Base-by-base conservation (phyloP, 257 asterid species). In the Galeopsis tetrahit region DNA sequence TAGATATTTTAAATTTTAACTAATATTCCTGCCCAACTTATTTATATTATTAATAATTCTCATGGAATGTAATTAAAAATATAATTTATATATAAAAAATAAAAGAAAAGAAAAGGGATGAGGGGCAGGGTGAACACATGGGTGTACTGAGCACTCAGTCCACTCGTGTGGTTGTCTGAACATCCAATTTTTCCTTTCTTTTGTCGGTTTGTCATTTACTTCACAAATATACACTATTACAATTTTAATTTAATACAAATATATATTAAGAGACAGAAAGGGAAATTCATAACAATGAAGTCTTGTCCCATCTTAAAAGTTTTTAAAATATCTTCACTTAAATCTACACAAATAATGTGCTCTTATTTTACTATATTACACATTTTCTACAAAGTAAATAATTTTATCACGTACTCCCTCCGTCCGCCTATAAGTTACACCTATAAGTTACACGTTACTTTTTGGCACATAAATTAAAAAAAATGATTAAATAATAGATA, bases 121-220 rank as follows among this genome's bases (percentile, higher is more conserved):
- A 55, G 13, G 52, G 65, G 21, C 35, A 40, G 15, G 17, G 4
- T 21, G 33, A 64, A 64, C 66, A 64, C 66, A n/a, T 42, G 61
- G 59, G 52, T 46, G 48, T 48, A 42, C 52, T 36, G 69, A 55
- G 68, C 73, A 65, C 75, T 31, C 66, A 68, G 62, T 38, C 67
- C 80, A 62, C 65, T 52, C 75, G 70, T 75, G 74, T 67, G 79
- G 64, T 35, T 74, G 74, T 75, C 79, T 67, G 49, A 17, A 64
- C 68, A 31, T 33, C 53, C 11, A 74, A 40, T n/a, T 49, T 48
- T 68, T 60, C 15, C 70, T 31, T 31, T 31, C 58, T 55, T 60
- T 68, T 75, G 74, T 67, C 66, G 77, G 71, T 65, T 73, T 73
- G 67, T 65, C 72, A 36, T 52, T 65, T 64, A 39, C 66, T 73